These are phyloP conservation scores for Lachancea dasiensis DNA, from an alignment of 805 yeast genomes.

Conservation along the genomic window DNA sequence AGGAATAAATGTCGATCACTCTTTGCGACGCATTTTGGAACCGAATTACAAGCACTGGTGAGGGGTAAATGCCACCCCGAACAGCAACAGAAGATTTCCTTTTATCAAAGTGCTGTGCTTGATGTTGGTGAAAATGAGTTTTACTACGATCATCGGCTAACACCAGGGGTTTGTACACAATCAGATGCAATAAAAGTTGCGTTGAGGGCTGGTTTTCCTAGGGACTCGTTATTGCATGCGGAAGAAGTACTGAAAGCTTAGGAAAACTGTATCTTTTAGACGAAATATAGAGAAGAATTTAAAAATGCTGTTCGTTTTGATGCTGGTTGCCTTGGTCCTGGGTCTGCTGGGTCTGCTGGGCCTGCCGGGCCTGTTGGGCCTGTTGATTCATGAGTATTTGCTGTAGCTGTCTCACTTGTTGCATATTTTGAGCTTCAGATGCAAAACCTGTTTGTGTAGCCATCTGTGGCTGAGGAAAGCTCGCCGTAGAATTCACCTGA, in stretches of 20 bases:
- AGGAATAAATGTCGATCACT: slow-evolving; percentile 61
- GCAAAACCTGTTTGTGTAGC: not conserved
- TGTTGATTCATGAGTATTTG: slow-evolving; percentile 10
- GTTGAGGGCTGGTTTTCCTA: slow-evolving; percentile 71
- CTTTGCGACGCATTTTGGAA: slow-evolving; percentile 87
- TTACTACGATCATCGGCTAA: slow-evolving; percentile 47
- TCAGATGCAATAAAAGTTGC: slow-evolving; percentile 80
- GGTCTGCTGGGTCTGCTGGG: too few species aligned
- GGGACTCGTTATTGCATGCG: slow-evolving; percentile 50
- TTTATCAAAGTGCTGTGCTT: slow-evolving; percentile 23
- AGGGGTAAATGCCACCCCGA: slow-evolving; percentile 23
- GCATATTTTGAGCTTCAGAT: slow-evolving; percentile 3
- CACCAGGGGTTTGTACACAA: slow-evolving; percentile 61
- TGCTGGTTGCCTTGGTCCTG: slow-evolving; percentile 16
- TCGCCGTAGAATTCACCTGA: slow-evolving; percentile 7
- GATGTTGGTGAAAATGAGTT: slow-evolving; percentile 25
- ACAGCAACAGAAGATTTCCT: slow-evolving; percentile 15
- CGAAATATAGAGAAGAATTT: slow-evolving; percentile 14
- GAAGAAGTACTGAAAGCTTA: slow-evolving; percentile 10
- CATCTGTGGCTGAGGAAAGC: slow-evolving; percentile 3
- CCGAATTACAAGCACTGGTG: slow-evolving; percentile 43
- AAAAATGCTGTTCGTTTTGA: slow-evolving; percentile 12
- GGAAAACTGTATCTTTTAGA: not conserved
- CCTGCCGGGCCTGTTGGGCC: too few species aligned
- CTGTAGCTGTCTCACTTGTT: slow-evolving; percentile 9